Percentiles rank a stretch among this genome's conserved stretches.
phyloP scores from a whole-genome alignment of 2,329 filamentous ascomycete genomes.

The Fusarium drepaniforme region DNA sequence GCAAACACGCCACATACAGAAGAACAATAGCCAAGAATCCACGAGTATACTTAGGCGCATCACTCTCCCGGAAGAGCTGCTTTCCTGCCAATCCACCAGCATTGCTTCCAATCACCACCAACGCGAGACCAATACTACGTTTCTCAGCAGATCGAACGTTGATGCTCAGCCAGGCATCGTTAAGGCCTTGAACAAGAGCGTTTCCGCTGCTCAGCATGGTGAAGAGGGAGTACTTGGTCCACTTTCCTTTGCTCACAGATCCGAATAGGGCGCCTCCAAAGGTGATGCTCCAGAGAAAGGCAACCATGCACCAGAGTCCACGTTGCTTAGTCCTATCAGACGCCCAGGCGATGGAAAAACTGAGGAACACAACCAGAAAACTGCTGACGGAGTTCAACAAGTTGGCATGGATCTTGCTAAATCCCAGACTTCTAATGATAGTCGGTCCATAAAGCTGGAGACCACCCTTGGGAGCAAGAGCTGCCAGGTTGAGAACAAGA shows the following conservation, averaged over 20 bases:
- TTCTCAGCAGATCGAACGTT: slow-evolving; percentile 28
- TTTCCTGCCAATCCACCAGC: slow-evolving; percentile 37
- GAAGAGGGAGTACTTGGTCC: slow-evolving; percentile 35
- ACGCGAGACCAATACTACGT: slow-evolving; percentile 36
- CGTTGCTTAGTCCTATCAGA: slow-evolving; percentile 35
- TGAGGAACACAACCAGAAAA: slow-evolving; percentile 30
- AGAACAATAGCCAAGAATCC: slow-evolving; percentile 36
- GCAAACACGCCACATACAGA: slow-evolving; percentile 32
- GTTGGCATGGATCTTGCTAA: slow-evolving; percentile 39
- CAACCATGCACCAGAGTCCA: slow-evolving; percentile 36
- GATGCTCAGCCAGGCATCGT: slow-evolving; percentile 43
- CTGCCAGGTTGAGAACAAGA: slow-evolving; percentile 33
- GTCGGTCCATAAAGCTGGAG: slow-evolving; percentile 41
- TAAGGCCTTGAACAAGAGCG: slow-evolving; percentile 35
- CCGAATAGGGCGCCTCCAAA: slow-evolving; percentile 34
- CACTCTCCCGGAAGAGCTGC: slow-evolving; percentile 38
- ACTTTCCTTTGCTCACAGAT: slow-evolving; percentile 14
- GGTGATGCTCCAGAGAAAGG: slow-evolving; percentile 37
- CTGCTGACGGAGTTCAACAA: slow-evolving; percentile 39
- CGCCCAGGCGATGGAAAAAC: slow-evolving; percentile 24
- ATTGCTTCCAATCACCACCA: slow-evolving; percentile 44
- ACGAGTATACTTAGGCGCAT: slow-evolving; percentile 32
- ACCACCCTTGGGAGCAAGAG: slow-evolving; percentile 40
- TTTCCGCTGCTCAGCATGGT: slow-evolving; percentile 37
- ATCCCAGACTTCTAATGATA: slow-evolving; percentile 38